These are phyloP conservation scores for Penicillium sp. DNA, from an alignment of 2,329 filamentous ascomycete species.

Conservation along the genomic window DNA sequence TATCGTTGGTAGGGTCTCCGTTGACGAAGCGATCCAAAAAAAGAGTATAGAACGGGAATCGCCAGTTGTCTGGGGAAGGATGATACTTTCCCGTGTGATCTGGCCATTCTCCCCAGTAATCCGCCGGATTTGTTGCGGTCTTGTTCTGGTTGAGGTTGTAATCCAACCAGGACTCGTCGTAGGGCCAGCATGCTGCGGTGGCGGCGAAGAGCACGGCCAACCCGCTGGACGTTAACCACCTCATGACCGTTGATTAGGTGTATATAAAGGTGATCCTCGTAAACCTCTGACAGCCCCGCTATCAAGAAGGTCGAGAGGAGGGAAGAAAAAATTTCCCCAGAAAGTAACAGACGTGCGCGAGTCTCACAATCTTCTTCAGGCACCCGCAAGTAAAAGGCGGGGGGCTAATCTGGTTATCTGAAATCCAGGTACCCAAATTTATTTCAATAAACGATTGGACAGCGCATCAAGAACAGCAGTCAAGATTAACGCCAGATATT, in stretches of 20 bases:
- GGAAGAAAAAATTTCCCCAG: not conserved
- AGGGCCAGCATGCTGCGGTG: conserved; percentile 40
- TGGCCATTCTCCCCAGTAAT: conserved; percentile 58
- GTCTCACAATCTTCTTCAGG: not conserved
- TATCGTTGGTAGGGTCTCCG: conserved; percentile 62
- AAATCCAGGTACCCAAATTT: conserved; percentile 1
- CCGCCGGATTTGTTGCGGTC: conserved; percentile 52
- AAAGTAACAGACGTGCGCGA: not conserved
- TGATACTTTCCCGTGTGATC: conserved; percentile 47
- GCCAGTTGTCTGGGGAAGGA: conserved; percentile 60
- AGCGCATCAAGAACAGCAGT: conserved; percentile 4
- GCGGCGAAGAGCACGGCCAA: conserved; percentile 33
- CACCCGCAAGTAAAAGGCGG: not conserved
- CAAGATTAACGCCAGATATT: not conserved
- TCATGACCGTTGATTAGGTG: conserved; percentile 25
- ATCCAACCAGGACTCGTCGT: conserved; percentile 50
- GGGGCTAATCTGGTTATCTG: not conserved
- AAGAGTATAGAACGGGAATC: conserved; percentile 64
- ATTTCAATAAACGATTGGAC: conserved; percentile 12
- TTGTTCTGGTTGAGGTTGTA: conserved; percentile 63
- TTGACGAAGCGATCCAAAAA: conserved; percentile 65
- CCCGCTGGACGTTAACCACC: conserved; percentile 28
- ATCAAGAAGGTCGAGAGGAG: not conserved
- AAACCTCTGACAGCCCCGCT: not conserved
- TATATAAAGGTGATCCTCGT: not conserved